Base-by-base conservation (phyloP, 1,284 basidiomycete species). In the Volvariella surrecta region DNA sequence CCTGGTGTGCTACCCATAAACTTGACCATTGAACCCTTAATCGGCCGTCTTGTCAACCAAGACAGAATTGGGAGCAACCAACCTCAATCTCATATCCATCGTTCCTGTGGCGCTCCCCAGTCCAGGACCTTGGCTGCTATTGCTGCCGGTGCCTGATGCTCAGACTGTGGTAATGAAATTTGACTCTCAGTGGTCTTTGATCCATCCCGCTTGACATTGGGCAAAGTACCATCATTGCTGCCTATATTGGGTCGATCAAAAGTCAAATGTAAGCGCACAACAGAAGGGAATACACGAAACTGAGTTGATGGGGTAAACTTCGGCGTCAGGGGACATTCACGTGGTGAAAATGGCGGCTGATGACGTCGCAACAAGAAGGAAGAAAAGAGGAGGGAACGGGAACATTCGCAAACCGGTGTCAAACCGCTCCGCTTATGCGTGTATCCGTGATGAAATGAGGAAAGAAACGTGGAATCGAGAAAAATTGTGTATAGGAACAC, bases 11-110 rank as follows among this genome's bases (percentile, higher is more conserved):
- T 55, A 38, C 58, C 55, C 32, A 72, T 65, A 20, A 75, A 68
- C 54, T 74, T 75, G 9, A 66, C 65, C 67, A 79, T 73, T 13
- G 76, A 71, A 32, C 72, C 68, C 54, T 74, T 76, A 55, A 78
- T 64, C 48, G 71, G n/a, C 61, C 24, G 65, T 63, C 53, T 71
- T 74, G 45, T 79, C 75, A 6, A 28, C 24, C 24, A 28, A 6
- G 17, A 72, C 62, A 0, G 66, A 55, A 45, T 41, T 60, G 8
- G 65, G 57, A 32, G 59, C 61, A 39, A 65, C 58, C 10, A 64
- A 39, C 1, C 39, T 21, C 17, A 47, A 11, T 8, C 44, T 37
- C n/a, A 20, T 31, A 31, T 39, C 48, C 18, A n/a, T 20, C 10
- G 20, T 28, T 11, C 24, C 24, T 11, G 24, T 28, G 6, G 24